Evolutionary conservation across 1,284 basidiomycete genomes (phyloP), one percentile per base, ranked within the genome.

Genomic region (Trichosporon coremiiforme): DNA sequence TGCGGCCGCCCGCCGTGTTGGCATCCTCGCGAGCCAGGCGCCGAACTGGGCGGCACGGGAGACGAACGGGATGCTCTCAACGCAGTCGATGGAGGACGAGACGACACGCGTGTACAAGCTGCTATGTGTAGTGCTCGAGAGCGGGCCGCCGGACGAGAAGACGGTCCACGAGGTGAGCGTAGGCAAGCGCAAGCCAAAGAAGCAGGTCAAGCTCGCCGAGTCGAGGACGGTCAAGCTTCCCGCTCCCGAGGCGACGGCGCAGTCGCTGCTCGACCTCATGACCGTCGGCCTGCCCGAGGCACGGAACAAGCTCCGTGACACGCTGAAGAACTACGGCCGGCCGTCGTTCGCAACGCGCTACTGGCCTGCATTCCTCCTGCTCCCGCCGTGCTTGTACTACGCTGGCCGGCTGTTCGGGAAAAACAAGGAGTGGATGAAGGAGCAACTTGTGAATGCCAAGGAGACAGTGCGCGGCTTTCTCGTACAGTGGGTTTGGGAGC

Each of bases 401-500:
- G 72, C 74, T 10, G 70, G 73, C 2, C 70, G 73, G 0, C 60
- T 75, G 1, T 66, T 81, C 7, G 72, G 73, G 3, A 70, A 74
- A 17, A 83, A 84, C 71, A 81, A 81, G 70, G 76, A 77, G 45
- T 84, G 82, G 76, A 76, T 85, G 70, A 70, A 75, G 25, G 86
- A 89, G 66, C 85, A 91, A 68, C 85, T 87, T 1, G 75, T 75
- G n/a, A 90, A 92, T 71, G 87, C 89, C 0, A 81, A 86, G 64
- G 89, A 92, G 76, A 96, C 95, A 0, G 75, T 89, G 7, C 85
- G 85, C 55, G 90, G 90, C 0, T 97, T 98, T 82, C 85, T 94
- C 75, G 85, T 88, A 25, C 90, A 90, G 66, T 98, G 95, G 92
- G 86, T 98, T 2, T 84, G 95, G 71, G 91, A 95, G 72, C 96